Evolutionary conservation across 208 protist genomes (phyloP).

Genomic region (Herpetomonas samuelpessoai): DNA sequence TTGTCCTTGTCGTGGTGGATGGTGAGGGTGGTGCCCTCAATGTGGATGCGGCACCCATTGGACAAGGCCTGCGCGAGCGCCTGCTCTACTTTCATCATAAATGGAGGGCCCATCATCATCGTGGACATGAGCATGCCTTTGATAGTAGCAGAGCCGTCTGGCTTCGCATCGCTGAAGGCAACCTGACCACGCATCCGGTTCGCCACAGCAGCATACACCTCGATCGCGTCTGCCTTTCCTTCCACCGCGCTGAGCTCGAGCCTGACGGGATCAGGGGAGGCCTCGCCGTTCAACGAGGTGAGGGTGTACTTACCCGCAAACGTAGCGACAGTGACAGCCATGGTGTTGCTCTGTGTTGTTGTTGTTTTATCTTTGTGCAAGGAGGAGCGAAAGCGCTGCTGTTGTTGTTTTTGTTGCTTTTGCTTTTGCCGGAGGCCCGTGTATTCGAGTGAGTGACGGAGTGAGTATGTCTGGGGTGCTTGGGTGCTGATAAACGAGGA

Average conservation of each 20-base stretch:
- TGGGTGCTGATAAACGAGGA: no score
- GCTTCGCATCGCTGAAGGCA: conserved; percentile 11
- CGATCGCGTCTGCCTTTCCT: not conserved
- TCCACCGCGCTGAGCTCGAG: conserved; percentile 5
- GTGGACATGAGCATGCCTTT: conserved; percentile 35
- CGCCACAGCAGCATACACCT: conserved; percentile 12
- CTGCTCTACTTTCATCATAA: conserved; percentile 28
- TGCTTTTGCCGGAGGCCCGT: no score
- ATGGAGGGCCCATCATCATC: conserved; percentile 19
- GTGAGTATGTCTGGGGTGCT: no score
- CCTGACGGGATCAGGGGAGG: conserved; percentile 8
- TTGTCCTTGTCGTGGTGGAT: conserved; percentile 18
- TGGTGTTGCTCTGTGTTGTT: no score
- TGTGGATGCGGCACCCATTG: conserved; percentile 13
- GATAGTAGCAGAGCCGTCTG: not conserved
- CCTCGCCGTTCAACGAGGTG: conserved; percentile 19
- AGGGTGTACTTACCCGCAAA: conserved; percentile 24
- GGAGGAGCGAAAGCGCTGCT: no score
- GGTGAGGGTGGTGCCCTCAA: conserved; percentile 18
- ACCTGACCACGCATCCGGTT: conserved; percentile 23
- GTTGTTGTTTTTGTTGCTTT: no score
- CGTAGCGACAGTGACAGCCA: conserved; percentile 1
- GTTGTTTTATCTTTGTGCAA: no score
- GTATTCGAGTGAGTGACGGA: no score
- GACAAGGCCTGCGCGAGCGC: conserved; percentile 20